Evolutionary conservation across 148 eudicot species (phyloP), one percentile per base, ranked within the genome.

Genomic region (Cornus florida): DNA sequence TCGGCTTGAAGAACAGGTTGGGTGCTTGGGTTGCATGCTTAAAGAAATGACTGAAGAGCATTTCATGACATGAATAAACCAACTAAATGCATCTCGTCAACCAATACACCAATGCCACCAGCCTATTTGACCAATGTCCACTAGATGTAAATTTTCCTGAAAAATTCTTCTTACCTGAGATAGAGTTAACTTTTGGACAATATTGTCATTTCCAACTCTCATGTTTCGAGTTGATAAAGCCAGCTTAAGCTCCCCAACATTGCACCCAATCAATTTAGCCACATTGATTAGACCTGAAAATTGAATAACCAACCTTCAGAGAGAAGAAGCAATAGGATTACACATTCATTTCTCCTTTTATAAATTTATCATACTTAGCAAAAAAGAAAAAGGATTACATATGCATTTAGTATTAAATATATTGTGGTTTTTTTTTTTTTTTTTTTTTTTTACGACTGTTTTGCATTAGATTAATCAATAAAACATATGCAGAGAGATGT

Each of bases 151-250:
- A 46, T 70, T 68, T 59, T 23, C 57, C 4, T 19, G n/a, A 14
- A 11, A 48, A 75, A 19, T 50, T 38, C 65, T 33, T 67, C 76
- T 68, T 82, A 92, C 98, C 97, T 94, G 98, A 77, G 92, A 81
- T 32, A 88, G 80, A 48, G 91, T 94, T 46, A 91, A 88, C 93
- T 88, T 93, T 85, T 93, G 94, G 78, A 91, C 87, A 75, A 95
- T 86, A 73, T 39, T 83, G 56, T 95, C 99, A 69, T 90, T 95
- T 73, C 93, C 78, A 67, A 90, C 95, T 84, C 81, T 90, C 92
- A 95, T 93, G 57, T 92, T 95, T 76, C 91, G 90, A 68, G 93
- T 95, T 76, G 99, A 89, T 76, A 93, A 74, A 70, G 95, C 93
- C 67, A 83, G 88, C 84, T 89, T 84, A 38, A 95, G 85, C 76